These are phyloP conservation scores for Schwanniomyces yamadae DNA, from an alignment of 805 yeast species.

Conservation along the genomic window DNA sequence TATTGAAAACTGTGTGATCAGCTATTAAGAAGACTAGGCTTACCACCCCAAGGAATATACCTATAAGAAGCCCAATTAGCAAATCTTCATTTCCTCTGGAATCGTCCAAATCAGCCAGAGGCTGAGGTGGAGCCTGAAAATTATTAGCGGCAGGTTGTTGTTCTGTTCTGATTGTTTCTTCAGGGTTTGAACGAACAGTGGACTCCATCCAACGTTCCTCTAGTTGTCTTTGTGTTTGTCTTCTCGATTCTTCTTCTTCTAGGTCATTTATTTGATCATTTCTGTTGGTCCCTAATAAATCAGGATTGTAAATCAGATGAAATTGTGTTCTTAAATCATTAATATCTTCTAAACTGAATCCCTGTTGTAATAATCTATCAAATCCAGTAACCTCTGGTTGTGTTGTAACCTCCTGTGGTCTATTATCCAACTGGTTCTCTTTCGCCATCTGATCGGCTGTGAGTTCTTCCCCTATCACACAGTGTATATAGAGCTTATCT, in stretches of 20 bases:
- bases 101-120: slow-evolving; percentile 31
- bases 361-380: slow-evolving; percentile 79
- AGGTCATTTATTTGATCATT: slow-evolving; percentile 31
- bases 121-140: slow-evolving; percentile 13
- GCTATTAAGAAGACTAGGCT: slow-evolving; percentile 58
- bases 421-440: slow-evolving; percentile 58
- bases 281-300: slow-evolving; percentile 16
- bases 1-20: slow-evolving; percentile 60
- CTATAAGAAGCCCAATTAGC: slow-evolving; percentile 67
- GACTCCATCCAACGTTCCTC: slow-evolving; percentile 91
- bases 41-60: slow-evolving; percentile 73
- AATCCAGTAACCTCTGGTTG: slow-evolving; percentile 77
- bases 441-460: slow-evolving; percentile 52
- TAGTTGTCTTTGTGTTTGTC: slow-evolving; percentile 50
- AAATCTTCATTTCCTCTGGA: slow-evolving; percentile 56
- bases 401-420: slow-evolving; percentile 49
- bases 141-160: slow-evolving; percentile 10
- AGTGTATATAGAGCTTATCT: slow-evolving; percentile 64
- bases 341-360: slow-evolving; percentile 78
- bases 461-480: slow-evolving; percentile 70
- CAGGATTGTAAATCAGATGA: slow-evolving; percentile 59
- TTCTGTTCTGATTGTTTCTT: slow-evolving; percentile 6
- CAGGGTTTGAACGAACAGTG: slow-evolving; percentile 49
- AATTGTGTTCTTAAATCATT: slow-evolving; percentile 73
- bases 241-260: slow-evolving; percentile 43